phyloP scores from a whole-genome alignment of 2,329 filamentous ascomycete genomes.

The Microascus cirrosus region DNA sequence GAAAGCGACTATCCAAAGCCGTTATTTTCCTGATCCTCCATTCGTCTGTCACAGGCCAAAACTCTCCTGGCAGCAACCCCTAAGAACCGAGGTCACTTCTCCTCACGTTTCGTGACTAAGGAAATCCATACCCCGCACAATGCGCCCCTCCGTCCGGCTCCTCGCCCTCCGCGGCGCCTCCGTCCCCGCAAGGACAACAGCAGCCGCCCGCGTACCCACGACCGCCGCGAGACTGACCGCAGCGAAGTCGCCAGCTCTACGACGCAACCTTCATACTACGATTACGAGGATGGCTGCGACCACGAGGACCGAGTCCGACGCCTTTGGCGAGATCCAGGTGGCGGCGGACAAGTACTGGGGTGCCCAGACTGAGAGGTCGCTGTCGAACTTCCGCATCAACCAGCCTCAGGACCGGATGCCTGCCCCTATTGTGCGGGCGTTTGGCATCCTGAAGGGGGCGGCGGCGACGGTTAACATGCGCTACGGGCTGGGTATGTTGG shows the following conservation, averaged over 20 bases:
- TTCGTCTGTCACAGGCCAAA: background rate
- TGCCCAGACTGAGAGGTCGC: constrained; percentile 89
- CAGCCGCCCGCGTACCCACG: constrained; percentile 1
- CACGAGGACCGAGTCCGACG: constrained; percentile 82
- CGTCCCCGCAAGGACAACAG: background rate
- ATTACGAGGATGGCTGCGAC: constrained; percentile 36
- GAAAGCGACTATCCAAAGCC: background rate
- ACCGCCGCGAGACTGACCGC: constrained; percentile 7
- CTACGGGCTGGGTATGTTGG: constrained; percentile 65
- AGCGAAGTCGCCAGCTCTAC: no score
- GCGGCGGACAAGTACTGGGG: constrained; percentile 95
- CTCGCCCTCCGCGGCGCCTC: background rate
- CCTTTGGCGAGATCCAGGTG: constrained; percentile 94
- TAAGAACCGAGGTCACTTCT: no score
- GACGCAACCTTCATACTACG: constrained; percentile 28
- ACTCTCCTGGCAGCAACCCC: no score
- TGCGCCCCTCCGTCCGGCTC: constrained; percentile 1
- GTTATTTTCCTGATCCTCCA: background rate
- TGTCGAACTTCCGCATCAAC: constrained; percentile 98
- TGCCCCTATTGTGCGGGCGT: constrained; percentile 79
- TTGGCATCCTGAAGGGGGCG: constrained; percentile 94
- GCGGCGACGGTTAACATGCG: constrained; percentile 93
- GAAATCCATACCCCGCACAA: constrained; percentile 1
- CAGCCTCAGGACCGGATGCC: constrained; percentile 99
- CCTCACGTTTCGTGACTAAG: background rate